Evolutionary conservation across 2,329 filamentous ascomycete genomes (phyloP).

Genomic region (Exophiala phaeomuriformis): DNA sequence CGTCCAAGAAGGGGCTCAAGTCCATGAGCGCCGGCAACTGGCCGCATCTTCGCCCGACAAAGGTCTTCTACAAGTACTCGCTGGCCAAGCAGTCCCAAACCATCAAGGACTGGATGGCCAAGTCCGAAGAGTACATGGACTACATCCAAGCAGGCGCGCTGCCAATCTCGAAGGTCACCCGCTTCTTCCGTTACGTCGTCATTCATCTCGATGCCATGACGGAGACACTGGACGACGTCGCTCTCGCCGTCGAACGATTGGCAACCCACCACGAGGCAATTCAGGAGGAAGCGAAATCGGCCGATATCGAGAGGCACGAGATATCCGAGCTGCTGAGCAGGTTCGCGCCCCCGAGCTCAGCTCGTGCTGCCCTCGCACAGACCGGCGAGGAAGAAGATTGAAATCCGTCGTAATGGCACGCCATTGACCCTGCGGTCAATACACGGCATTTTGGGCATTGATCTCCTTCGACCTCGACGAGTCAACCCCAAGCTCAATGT

Average conservation of each 20-base stretch:
- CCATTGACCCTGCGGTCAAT: too few relatives aligned
- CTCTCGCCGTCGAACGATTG: not conserved
- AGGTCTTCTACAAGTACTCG: not conserved
- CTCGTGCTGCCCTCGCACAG: not conserved
- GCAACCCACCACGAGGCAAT: not conserved
- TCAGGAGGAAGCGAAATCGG: not conserved
- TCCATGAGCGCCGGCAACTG: not conserved
- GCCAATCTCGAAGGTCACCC: not conserved
- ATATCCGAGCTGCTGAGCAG: not conserved
- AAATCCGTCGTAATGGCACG: not conserved
- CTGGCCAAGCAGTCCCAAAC: constrained; percentile 1
- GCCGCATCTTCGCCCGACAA: not conserved
- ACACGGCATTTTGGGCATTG: too few relatives aligned
- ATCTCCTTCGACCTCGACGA: too few relatives aligned
- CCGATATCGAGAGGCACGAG: not conserved
- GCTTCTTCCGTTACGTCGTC: not conserved
- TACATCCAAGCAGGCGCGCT: constrained; percentile 1
- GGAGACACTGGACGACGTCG: not conserved
- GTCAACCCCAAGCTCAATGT: too few relatives aligned
- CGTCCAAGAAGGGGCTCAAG: not conserved
- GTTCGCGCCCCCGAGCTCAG: not conserved
- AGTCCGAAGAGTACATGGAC: not conserved
- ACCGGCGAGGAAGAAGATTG: not conserved
- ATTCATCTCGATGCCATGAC: not conserved
- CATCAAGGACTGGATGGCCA: constrained; percentile 1